phyloP scores from a whole-genome alignment of 176 grass and related monocot genomes.

The Triticum urartu region DNA sequence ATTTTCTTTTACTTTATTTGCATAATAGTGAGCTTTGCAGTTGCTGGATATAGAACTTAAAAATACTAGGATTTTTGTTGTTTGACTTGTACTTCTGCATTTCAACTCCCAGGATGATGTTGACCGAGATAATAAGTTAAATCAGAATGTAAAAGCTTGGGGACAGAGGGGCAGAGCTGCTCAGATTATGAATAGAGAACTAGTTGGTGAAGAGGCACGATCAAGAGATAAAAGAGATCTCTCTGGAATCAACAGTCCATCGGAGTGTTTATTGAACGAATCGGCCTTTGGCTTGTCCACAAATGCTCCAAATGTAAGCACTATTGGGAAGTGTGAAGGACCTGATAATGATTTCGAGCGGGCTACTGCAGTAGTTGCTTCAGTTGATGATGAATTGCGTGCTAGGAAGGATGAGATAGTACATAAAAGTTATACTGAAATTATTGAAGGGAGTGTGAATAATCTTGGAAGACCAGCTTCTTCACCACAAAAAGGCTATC shows the following conservation, averaged over 20 bases:
- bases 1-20: slow-evolving; percentile 6
- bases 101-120: slow-evolving; percentile 45
- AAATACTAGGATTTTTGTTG: not conserved
- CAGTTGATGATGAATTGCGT: slow-evolving; percentile 13
- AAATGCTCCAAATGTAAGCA: slow-evolving; percentile 26
- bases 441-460: slow-evolving; percentile 14
- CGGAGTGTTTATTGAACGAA: slow-evolving; percentile 23
- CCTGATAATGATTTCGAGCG: slow-evolving; percentile 28
- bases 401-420: slow-evolving; percentile 22
- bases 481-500: slow-evolving; percentile 23
- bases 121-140: slow-evolving; percentile 28
- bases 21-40: not conserved
- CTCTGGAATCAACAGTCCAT: not conserved
- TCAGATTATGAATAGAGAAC: slow-evolving; percentile 27
- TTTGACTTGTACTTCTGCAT: slow-evolving; percentile 25
- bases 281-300: slow-evolving; percentile 23
- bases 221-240: slow-evolving; percentile 22
- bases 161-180: slow-evolving; percentile 25
- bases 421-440: slow-evolving; percentile 25
- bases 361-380: slow-evolving; percentile 20
- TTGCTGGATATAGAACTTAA: not conserved
- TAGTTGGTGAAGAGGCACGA: slow-evolving; percentile 33
- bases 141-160: slow-evolving; percentile 25
- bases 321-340: slow-evolving; percentile 23
- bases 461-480: slow-evolving; percentile 26